phyloP scores from a whole-genome alignment of 2,329 filamentous ascomycete species.

The Aspergillus unguis region DNA sequence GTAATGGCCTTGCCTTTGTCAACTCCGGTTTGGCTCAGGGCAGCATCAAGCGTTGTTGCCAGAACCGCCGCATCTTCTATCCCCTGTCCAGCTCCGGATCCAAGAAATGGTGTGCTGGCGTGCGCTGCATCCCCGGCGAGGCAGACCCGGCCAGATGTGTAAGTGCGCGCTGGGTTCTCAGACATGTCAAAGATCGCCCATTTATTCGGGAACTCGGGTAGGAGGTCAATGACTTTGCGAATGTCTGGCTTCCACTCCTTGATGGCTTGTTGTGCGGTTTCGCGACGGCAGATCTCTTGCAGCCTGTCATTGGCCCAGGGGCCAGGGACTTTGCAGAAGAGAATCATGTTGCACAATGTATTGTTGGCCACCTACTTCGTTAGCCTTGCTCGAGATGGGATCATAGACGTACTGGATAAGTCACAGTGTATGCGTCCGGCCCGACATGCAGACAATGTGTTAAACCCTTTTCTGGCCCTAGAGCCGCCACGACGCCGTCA shows the following conservation, averaged over 20 bases:
- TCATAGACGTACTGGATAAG: constrained; percentile 52
- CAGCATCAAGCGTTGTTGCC: background rate
- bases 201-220: constrained; percentile 50
- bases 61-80: constrained; percentile 9
- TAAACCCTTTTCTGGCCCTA: constrained; percentile 49
- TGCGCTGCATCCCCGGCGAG: constrained; percentile 16
- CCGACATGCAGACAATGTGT: constrained; percentile 57
- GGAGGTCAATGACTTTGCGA: constrained; percentile 28
- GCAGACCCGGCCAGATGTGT: constrained; percentile 45
- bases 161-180: constrained; percentile 46
- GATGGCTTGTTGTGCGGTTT: background rate
- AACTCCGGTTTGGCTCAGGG: background rate
- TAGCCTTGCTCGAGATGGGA: background rate
- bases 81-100: constrained; percentile 9
- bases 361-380: background rate
- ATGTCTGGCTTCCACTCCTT: constrained; percentile 17
- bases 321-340: background rate
- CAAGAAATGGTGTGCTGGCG: constrained; percentile 12
- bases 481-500: constrained; percentile 46
- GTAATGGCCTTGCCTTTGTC: background rate
- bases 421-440: constrained; percentile 55
- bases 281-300: background rate
- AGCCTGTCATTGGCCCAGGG: background rate
- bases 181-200: constrained; percentile 54
- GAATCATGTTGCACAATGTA: background rate